Conservation (phyloP, 768 basidiomycete species). For the Porphyrellus cyaneotinctus region DNA sequence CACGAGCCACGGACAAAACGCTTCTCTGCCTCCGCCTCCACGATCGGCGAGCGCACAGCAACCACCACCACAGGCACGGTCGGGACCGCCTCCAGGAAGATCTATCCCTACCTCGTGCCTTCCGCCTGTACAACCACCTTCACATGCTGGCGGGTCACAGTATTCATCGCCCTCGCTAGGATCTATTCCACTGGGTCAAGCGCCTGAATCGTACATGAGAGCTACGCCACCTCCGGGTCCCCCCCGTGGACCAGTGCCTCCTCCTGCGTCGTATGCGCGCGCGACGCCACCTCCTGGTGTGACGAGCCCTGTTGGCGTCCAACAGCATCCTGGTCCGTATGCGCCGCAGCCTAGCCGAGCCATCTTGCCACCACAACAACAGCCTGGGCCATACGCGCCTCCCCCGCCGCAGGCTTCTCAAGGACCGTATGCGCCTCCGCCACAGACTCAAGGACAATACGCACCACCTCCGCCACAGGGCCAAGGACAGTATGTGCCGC, state of each 20-base stretch:
- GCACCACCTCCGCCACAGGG: constrained; percentile 27
- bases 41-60: constrained; percentile 40
- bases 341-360: constrained; percentile 17
- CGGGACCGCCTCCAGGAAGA: constrained; percentile 31
- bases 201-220: constrained; percentile 35
- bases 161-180: constrained; percentile 30
- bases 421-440: constrained; percentile 29
- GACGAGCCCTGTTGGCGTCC: constrained; percentile 19
- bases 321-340: constrained; percentile 31
- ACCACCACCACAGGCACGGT: constrained; percentile 36
- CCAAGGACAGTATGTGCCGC: constrained; percentile 13
- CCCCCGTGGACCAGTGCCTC: constrained; percentile 29
- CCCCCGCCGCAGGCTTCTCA: constrained; percentile 25
- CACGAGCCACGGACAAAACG: constrained; percentile 35
- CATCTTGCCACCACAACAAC: constrained; percentile 15
- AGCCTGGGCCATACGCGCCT: constrained; percentile 24
- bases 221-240: constrained; percentile 42
- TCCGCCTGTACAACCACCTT: constrained; percentile 40
- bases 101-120: constrained; percentile 27
- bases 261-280: constrained; percentile 33
- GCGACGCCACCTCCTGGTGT: constrained; percentile 41
- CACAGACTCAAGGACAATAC: constrained; percentile 17
- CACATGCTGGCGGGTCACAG: constrained; percentile 31
- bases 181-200: constrained; percentile 27
- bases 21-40: constrained; percentile 44